Evolutionary conservation across 2,329 filamentous ascomycete genomes (phyloP), one percentile per base, ranked within the genome.

Genomic region (Paecilomyces formosus): DNA sequence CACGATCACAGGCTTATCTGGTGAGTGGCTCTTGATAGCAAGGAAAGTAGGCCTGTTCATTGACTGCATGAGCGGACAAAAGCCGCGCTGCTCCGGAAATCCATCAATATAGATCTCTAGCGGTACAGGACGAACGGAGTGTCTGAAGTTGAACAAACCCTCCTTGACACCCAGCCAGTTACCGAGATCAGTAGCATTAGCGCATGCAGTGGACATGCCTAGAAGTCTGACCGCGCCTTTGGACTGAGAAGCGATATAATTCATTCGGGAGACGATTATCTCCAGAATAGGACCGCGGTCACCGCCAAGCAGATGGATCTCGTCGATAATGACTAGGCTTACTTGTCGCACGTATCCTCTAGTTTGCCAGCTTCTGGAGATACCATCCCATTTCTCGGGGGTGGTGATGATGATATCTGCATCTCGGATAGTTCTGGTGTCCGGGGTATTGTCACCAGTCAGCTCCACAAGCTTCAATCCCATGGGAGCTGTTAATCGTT

Each of bases 351-450:
- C 94, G 65, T 99, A 99, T 61, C 90, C 89, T 85, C 94, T 88
- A 4, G 93, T 97, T 74, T 97, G 92, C 94, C 95, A 99, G 69
- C 90, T 96, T 83, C 94, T 89, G 66, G 91, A 96, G 65, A 99
- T 97, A 84, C 95, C 95, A 71, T 99, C 95, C 94, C 94, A 99
- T 73, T 99, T 99, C 77, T 99, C 94, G n/a, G 94, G 95, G 0
- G 95, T 99, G 0, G 94, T 99, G 67, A 99, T 92, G 67, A 99
- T 99, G 62, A 99, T 91, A 71, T 99, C 94, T 3, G 94, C 94
- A 70, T 97, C 89, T 65, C 92, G 86, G 66, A 99, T 99, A 0
- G 93, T 97, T 55, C 91, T 84, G 0, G 94, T 99, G 70, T 99
- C 94, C 0, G 95, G 95, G 0, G 95, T 99, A 69, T 97, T 99